Conservation (phyloP, 257 asterid genomes). For the Echites panduratus region DNA sequence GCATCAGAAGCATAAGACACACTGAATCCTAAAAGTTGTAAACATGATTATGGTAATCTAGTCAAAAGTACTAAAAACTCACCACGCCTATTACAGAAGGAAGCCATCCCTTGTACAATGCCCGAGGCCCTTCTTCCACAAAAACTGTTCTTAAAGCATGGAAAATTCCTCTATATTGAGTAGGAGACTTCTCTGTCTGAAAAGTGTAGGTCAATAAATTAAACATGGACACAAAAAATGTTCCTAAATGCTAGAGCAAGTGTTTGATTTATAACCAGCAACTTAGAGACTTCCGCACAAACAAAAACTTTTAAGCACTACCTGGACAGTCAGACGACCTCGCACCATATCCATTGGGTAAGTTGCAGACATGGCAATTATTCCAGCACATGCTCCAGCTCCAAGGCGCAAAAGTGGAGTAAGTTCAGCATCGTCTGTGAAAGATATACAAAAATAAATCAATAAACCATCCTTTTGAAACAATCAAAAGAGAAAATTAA, state of each 20-base stretch:
- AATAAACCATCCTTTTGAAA: not conserved
- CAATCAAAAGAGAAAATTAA: not conserved
- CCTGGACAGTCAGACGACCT: slow-evolving; percentile 95
- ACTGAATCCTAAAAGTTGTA: not conserved
- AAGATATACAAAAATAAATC: slow-evolving; percentile 8
- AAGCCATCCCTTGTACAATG: slow-evolving; percentile 93
- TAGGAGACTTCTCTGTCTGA: slow-evolving; percentile 83
- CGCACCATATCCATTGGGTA: slow-evolving; percentile 99
- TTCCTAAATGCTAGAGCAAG: not conserved
- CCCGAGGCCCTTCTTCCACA: slow-evolving; percentile 89
- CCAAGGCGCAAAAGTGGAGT: slow-evolving; percentile 85
- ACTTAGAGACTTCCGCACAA: not conserved
- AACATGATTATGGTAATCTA: not conserved
- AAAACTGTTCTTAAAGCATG: slow-evolving; percentile 88
- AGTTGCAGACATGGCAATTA: slow-evolving; percentile 97
- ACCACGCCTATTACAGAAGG: slow-evolving; percentile 97
- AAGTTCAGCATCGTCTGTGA: slow-evolving; percentile 72
- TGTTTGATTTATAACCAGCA: not conserved
- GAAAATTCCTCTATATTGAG: slow-evolving; percentile 80
- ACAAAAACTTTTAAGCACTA: slow-evolving; percentile 15
- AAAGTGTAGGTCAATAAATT: not conserved
- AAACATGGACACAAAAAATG: not conserved
- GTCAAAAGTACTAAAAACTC: slow-evolving; percentile 25
- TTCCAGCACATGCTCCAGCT: slow-evolving; percentile 99
- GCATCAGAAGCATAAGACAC: not conserved